phyloP scores from a whole-genome alignment of 371 early-diverging fungal genomes.

The Mucor saturninus region DNA sequence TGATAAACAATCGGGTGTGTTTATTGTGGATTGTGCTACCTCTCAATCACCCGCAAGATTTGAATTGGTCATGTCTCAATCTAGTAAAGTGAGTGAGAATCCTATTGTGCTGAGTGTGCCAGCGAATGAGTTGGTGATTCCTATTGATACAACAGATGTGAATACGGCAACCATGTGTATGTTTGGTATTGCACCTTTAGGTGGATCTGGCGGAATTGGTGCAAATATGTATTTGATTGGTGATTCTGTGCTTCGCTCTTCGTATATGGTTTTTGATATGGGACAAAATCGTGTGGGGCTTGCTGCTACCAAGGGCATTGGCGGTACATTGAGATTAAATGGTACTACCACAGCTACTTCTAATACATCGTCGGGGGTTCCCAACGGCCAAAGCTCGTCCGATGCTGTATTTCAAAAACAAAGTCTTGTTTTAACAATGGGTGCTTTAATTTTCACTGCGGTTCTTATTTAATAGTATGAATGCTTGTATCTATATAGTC shows the following conservation, averaged over 20 bases:
- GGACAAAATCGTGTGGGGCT: conserved; percentile 50
- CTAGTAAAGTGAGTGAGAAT: conserved; percentile 6
- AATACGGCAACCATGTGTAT: conserved; percentile 38
- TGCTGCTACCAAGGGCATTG: conserved; percentile 44
- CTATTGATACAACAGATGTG: conserved; percentile 34
- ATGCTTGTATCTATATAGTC: neutral
- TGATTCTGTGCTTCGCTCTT: conserved; percentile 50
- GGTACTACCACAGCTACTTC: conserved; percentile 5
- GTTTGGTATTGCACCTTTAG: conserved; percentile 52
- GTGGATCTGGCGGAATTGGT: conserved; percentile 29
- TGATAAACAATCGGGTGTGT: conserved; percentile 41
- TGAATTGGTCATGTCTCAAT: conserved; percentile 41
- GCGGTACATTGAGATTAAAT: conserved; percentile 31
- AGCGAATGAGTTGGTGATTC: conserved; percentile 46
- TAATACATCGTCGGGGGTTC: neutral
- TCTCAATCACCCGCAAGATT: conserved; percentile 34
- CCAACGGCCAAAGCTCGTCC: neutral
- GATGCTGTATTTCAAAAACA: neutral
- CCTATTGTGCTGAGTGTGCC: conserved; percentile 39
- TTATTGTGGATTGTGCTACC: conserved; percentile 39
- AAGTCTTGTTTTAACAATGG: neutral
- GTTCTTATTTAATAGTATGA: neutral
- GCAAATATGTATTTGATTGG: conserved; percentile 49
- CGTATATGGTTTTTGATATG: conserved; percentile 55
- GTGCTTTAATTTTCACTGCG: neutral